Evolutionary conservation across 306 rosid genomes (phyloP).

Genomic region (Acacia acuminata): DNA sequence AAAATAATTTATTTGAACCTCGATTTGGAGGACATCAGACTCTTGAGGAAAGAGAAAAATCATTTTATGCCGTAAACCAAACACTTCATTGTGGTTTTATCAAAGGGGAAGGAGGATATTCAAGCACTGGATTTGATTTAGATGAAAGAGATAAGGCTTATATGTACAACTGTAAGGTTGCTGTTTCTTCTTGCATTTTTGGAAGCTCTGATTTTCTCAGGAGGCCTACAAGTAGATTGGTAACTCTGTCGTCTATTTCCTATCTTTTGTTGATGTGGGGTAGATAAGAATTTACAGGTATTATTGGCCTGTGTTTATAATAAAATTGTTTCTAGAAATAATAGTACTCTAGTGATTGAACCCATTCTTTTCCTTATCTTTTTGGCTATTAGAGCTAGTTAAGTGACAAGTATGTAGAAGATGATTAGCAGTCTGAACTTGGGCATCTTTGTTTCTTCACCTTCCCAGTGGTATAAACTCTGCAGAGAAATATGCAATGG

Average conservation of each 20-base stretch:
- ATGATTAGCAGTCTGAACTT: background rate
- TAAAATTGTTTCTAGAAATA: background rate
- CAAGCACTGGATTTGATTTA: constrained; percentile 82
- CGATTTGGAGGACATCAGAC: constrained; percentile 91
- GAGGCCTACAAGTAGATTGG: constrained; percentile 86
- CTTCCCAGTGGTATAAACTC: background rate
- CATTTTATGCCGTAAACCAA: constrained; percentile 71
- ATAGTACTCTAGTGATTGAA: constrained; percentile 6
- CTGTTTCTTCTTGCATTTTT: constrained; percentile 92
- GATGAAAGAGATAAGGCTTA: constrained; percentile 66
- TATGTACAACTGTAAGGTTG: constrained; percentile 77
- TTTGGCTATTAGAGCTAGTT: background rate
- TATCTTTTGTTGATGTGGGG: constrained; percentile 6
- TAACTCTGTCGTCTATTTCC: constrained; percentile 33
- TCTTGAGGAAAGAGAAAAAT: constrained; percentile 71
- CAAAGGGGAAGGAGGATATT: constrained; percentile 57
- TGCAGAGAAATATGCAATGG: constrained; percentile 12
- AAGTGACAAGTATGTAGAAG: constrained; percentile 16
- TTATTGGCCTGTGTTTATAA: constrained; percentile 18
- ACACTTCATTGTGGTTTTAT: constrained; percentile 86
- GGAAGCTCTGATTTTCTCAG: constrained; percentile 93
- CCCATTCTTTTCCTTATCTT: background rate
- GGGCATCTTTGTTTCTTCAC: background rate
- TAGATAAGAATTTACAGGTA: background rate
- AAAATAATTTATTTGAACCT: constrained; percentile 46